These are phyloP conservation scores for Phytophthora litchii DNA, from an alignment of 352 stramenopile genomes.

Conservation along the genomic window DNA sequence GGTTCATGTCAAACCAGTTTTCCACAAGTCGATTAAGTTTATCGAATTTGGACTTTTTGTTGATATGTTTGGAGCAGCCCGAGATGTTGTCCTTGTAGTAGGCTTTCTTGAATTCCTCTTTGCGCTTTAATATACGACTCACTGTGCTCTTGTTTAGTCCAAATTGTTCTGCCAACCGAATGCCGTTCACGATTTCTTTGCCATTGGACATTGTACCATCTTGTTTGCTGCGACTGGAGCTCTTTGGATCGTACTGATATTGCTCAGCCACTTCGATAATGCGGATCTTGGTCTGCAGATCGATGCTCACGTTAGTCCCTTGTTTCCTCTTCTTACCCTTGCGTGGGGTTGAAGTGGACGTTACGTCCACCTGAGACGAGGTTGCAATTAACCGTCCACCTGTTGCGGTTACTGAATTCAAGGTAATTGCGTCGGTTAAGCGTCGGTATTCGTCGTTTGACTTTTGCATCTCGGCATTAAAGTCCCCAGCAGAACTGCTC, in stretches of 20 bases:
- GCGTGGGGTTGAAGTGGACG: constrained; percentile 4
- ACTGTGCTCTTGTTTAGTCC: constrained; percentile 85
- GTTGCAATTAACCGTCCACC: constrained; percentile 5
- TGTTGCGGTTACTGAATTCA: constrained; percentile 21
- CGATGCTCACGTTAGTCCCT: constrained; percentile 71
- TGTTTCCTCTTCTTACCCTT: constrained; percentile 63
- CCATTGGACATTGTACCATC: constrained; percentile 21
- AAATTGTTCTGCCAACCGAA: constrained; percentile 75
- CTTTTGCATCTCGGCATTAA: constrained; percentile 54
- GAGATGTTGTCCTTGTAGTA: constrained; percentile 90
- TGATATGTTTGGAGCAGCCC: constrained; percentile 84
- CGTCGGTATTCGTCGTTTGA: constrained; percentile 52
- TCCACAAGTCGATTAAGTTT: constrained; percentile 82
- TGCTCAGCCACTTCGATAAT: constrained; percentile 84
- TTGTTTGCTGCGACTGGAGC: constrained; percentile 42
- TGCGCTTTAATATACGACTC: constrained; percentile 86
- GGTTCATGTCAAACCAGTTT: constrained; percentile 86
- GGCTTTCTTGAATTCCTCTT: constrained; percentile 87
- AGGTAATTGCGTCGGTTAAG: constrained; percentile 41
- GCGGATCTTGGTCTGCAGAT: constrained; percentile 86
- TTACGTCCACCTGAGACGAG: constrained; percentile 14
- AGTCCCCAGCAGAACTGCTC: constrained; percentile 28
- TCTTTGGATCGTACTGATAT: constrained; percentile 82
- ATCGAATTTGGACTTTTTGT: constrained; percentile 89
- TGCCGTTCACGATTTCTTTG: constrained; percentile 74